phyloP scores from a whole-genome alignment of 805 yeast species.

The Kodamaea kaohsiungensis region DNA sequence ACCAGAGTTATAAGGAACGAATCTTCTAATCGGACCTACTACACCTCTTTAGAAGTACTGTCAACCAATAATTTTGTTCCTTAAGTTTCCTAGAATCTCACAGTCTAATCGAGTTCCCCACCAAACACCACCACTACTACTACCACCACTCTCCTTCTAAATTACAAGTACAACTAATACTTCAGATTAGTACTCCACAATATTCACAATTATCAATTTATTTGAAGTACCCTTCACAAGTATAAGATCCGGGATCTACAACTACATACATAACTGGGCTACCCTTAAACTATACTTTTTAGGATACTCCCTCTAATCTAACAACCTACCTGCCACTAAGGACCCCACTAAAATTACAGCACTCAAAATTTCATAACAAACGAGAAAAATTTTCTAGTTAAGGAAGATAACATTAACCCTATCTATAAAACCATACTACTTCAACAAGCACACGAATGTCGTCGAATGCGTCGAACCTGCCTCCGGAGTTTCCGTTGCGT shows the following conservation, averaged over 20 bases:
- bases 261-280: too few relatives aligned
- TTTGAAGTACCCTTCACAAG: too few relatives aligned
- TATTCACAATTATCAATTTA: background rate
- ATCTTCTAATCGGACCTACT: background rate
- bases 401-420: conserved; percentile 6
- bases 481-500: conserved; percentile 37
- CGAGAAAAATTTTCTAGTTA: conserved; percentile 10
- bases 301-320: background rate
- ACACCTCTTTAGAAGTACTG: background rate
- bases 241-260: too few relatives aligned
- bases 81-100: background rate
- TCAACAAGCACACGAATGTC: background rate
- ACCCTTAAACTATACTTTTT: too few relatives aligned
- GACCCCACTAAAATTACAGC: background rate
- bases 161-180: background rate
- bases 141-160: background rate
- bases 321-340: background rate
- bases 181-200: background rate
- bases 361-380: conserved; percentile 1
- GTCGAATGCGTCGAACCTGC: conserved; percentile 17
- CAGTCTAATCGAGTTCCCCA: too few relatives aligned
- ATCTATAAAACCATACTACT: background rate
- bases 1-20: background rate
- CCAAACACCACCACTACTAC: too few relatives aligned
- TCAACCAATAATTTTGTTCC: background rate